Conservation (phyloP, 768 basidiomycete genomes). For the Amanita fuliginea region DNA sequence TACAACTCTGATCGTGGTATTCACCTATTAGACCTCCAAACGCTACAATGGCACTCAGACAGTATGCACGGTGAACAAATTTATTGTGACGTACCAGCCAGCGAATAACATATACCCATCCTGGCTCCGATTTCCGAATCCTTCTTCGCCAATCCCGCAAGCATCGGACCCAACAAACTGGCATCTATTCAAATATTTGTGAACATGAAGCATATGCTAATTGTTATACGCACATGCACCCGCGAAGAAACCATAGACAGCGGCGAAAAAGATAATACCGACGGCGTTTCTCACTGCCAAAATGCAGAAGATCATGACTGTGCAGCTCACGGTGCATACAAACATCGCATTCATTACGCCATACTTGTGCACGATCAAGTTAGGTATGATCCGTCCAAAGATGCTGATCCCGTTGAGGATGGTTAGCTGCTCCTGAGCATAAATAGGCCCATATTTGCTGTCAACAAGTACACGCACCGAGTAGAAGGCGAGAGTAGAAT, state of each 20-base stretch:
- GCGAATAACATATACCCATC: constrained; percentile 38
- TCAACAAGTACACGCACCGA: constrained; percentile 21
- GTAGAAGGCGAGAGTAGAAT: constrained; percentile 42
- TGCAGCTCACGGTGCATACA: constrained; percentile 18
- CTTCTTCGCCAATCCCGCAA: constrained; percentile 30
- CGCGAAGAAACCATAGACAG: constrained; percentile 36
- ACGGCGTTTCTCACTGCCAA: constrained; percentile 24
- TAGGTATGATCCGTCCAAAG: constrained; percentile 35
- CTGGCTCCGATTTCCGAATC: constrained; percentile 45
- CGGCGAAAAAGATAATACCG: constrained; percentile 26
- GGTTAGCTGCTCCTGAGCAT: constrained; percentile 23
- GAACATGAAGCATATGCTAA: constrained; percentile 2
- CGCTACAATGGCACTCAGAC: constrained; percentile 15
- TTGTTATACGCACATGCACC: constrained; percentile 28
- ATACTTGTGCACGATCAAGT: constrained; percentile 25
- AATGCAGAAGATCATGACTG: constrained; percentile 30
- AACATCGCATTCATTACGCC: constrained; percentile 33
- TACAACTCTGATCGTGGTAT: not conserved
- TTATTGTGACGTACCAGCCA: constrained; percentile 25
- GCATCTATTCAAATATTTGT: constrained; percentile 17
- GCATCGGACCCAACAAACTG: constrained; percentile 32
- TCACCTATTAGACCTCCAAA: constrained; percentile 30
- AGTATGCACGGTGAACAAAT: not conserved
- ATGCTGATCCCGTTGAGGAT: constrained; percentile 40
- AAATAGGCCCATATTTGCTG: not conserved